phyloP scores from a whole-genome alignment of 148 eudicot species.

The Fagopyrum homotropicum region DNA sequence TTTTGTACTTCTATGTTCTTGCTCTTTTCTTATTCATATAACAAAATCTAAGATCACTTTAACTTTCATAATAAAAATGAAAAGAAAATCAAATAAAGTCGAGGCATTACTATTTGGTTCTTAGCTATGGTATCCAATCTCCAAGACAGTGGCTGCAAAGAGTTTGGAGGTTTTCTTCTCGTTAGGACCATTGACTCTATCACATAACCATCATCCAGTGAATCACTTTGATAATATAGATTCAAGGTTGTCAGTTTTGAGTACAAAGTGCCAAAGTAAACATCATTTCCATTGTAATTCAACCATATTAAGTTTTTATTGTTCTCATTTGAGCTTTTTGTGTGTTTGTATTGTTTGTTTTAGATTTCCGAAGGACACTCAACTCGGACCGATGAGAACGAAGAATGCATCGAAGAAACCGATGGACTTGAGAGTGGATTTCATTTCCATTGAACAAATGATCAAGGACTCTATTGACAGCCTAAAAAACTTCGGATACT shows the following conservation, averaged over 20 bases:
- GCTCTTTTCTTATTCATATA: neutral
- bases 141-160: slow-evolving; percentile 75
- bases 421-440: slow-evolving; percentile 67
- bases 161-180: slow-evolving; percentile 63
- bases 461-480: slow-evolving; percentile 66
- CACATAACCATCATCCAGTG: neutral
- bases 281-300: neutral
- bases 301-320: neutral
- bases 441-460: slow-evolving; percentile 59
- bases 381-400: slow-evolving; percentile 54
- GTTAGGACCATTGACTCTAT: slow-evolving; percentile 24
- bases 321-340: neutral
- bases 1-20: neutral
- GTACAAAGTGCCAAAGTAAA: slow-evolving; percentile 51
- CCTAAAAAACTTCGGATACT: slow-evolving; percentile 29
- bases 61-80: neutral
- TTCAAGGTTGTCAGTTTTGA: slow-evolving; percentile 7
- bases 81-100: no score
- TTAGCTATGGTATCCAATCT: slow-evolving; percentile 31
- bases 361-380: slow-evolving; percentile 71
- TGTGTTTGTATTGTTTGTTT: neutral
- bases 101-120: neutral
- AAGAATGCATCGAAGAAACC: slow-evolving; percentile 61
- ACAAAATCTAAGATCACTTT: neutral
- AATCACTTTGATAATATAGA: neutral